Conservation (phyloP, 192 early-diverging fungal species). For the Helicostylum pulchrum region DNA sequence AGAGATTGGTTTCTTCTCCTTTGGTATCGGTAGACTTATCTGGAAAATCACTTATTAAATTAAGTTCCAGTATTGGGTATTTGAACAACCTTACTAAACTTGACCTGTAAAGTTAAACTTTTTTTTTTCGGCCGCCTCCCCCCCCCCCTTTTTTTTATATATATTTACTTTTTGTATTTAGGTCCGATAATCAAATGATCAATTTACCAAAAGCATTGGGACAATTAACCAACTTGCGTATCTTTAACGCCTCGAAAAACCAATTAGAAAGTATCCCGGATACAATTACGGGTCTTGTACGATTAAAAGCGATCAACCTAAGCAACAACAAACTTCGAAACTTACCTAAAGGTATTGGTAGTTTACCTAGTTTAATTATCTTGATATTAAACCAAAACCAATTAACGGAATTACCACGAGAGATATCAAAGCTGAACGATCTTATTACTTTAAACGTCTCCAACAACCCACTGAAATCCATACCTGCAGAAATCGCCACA, state of each 20-base stretch:
- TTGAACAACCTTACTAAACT: constrained; percentile 58
- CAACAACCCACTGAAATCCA: constrained; percentile 57
- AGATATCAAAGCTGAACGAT: constrained; percentile 57
- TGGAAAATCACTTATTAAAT: constrained; percentile 49
- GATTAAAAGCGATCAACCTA: constrained; percentile 64
- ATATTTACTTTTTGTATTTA: constrained; percentile 25
- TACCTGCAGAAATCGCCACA: constrained; percentile 71
- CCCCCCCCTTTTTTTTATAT: constrained; percentile 20
- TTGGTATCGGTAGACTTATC: constrained; percentile 53
- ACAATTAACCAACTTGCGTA: constrained; percentile 63
- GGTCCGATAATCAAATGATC: constrained; percentile 71
- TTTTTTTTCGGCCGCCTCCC: not conserved
- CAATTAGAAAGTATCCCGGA: constrained; percentile 59
- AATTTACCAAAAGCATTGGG: constrained; percentile 73
- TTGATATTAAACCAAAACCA: constrained; percentile 62
- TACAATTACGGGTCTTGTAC: constrained; percentile 61
- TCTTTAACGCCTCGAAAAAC: constrained; percentile 66
- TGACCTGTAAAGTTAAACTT: constrained; percentile 59
- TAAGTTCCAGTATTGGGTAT: constrained; percentile 71
- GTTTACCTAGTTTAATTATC: constrained; percentile 60
- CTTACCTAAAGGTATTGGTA: constrained; percentile 62
- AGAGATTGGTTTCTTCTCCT: constrained; percentile 5
- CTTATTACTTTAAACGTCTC: constrained; percentile 67
- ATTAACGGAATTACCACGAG: constrained; percentile 55
- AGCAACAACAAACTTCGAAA: constrained; percentile 58